phyloP scores from a whole-genome alignment of 495 filamentous ascomycete genomes.

The Pyrenopolyporus hunteri region DNA sequence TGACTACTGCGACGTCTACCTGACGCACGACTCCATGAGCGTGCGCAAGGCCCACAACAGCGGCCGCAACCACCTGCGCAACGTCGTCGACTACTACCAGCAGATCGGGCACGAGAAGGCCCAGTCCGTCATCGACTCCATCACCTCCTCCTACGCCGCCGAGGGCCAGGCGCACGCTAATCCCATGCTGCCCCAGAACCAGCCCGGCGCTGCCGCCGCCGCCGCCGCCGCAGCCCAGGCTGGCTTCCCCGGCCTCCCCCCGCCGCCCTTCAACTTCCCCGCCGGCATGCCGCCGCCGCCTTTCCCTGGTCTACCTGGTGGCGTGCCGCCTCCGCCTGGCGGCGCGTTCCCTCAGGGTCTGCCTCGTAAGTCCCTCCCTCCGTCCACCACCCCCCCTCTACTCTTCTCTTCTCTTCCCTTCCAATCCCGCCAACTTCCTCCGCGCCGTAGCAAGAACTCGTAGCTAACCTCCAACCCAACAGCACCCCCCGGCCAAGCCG shows the following conservation, averaged over 20 bases:
- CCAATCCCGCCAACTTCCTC: too few species aligned
- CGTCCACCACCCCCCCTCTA: too few species aligned
- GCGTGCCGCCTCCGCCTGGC: conserved; percentile 38
- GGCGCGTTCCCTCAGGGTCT: conserved; percentile 41
- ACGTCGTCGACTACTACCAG: conserved; percentile 98
- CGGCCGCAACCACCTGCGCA: conserved; percentile 93
- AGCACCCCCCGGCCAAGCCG: conserved; percentile 58
- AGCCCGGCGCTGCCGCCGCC: conserved; percentile 59
- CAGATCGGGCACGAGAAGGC: conserved; percentile 99
- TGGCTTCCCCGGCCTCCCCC: conserved; percentile 45
- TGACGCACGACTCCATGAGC: conserved; percentile 99
- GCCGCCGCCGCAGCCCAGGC: conserved; percentile 36
- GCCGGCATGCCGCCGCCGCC: conserved; percentile 45
- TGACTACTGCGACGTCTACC: conserved; percentile 99
- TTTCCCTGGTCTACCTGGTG: conserved; percentile 47
- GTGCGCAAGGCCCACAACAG: conserved; percentile 98
- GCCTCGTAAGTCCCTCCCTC: conserved; percentile 41
- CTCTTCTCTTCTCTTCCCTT: too few species aligned
- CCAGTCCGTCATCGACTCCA: conserved; percentile 96
- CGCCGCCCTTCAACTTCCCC: conserved; percentile 38
- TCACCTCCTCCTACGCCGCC: conserved; percentile 91
- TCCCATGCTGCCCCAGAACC: conserved; percentile 74
- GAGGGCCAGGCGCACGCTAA: conserved; percentile 87
- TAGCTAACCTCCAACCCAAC: too few species aligned
- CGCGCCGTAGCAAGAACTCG: too few species aligned